A percentile compares a stretch with the other conserved stretches of the same genome.
phyloP scores from a whole-genome alignment of 1,284 basidiomycete genomes.

The Xerocomus amazonicus region DNA sequence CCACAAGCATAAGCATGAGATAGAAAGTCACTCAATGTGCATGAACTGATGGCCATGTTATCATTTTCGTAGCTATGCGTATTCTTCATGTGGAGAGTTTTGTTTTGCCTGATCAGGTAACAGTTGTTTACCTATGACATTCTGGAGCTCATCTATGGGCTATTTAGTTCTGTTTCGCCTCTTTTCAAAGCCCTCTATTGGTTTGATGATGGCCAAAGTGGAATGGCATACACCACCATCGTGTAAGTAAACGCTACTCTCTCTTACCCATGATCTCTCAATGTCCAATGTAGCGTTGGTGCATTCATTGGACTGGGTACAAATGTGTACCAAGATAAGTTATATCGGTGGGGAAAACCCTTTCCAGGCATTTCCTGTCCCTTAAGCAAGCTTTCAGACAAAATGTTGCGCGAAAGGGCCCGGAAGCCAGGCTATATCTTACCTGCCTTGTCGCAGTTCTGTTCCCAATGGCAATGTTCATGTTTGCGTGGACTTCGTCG shows the following conservation, averaged over 20 bases:
- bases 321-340: constrained; percentile 63
- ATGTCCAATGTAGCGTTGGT: constrained; percentile 49
- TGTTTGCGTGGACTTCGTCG: constrained; percentile 42
- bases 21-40: background rate
- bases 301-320: constrained; percentile 52
- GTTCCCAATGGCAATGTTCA: constrained; percentile 51
- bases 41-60: background rate
- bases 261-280: background rate
- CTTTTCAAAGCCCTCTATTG: constrained; percentile 60
- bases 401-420: constrained; percentile 43
- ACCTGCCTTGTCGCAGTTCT: constrained; percentile 50
- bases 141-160: background rate
- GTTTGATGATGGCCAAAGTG: constrained; percentile 64
- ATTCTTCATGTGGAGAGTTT: constrained; percentile 73
- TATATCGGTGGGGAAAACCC: constrained; percentile 49
- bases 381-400: constrained; percentile 10
- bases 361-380: background rate
- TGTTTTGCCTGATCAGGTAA: constrained; percentile 66
- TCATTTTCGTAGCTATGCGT: constrained; percentile 58
- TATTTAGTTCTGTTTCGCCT: constrained; percentile 54
- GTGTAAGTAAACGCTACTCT: constrained; percentile 41
- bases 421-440: constrained; percentile 58
- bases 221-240: constrained; percentile 59
- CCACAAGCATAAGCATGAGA: constrained; percentile 66
- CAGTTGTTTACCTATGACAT: constrained; percentile 10